These are phyloP conservation scores for Coix lacrymajobi DNA, from an alignment of 176 grass and related monocot genomes.

Conservation along the genomic window DNA sequence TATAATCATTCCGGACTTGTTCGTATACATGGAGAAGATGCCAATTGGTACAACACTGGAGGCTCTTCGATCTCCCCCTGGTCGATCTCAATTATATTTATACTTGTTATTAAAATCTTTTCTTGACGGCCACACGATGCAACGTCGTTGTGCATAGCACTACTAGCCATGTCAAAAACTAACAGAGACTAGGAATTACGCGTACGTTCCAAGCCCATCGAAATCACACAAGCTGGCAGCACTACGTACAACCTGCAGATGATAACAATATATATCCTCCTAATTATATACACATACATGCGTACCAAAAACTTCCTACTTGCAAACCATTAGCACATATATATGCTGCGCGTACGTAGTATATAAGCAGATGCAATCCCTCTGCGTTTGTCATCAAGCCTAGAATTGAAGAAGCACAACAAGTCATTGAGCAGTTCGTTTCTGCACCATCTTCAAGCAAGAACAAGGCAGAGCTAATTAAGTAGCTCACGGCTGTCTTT, in stretches of 20 bases:
- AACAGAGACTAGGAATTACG: neutral
- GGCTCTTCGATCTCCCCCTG: neutral
- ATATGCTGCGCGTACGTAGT: neutral
- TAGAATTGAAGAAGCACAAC: neutral
- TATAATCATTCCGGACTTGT: neutral
- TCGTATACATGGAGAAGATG: neutral
- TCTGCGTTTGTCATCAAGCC: neutral
- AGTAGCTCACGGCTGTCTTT: neutral
- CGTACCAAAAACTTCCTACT: conserved; percentile 1
- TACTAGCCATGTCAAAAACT: conserved; percentile 23
- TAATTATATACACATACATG: neutral
- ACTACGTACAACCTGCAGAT: neutral
- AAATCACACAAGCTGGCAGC: conserved; percentile 28
- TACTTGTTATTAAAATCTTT: neutral
- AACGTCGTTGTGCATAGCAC: conserved; percentile 26
- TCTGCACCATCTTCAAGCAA: neutral
- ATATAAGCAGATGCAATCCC: conserved; percentile 10
- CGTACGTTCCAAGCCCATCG: neutral
- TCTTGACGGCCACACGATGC: neutral
- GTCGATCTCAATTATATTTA: neutral
- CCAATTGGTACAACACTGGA: conserved; percentile 24
- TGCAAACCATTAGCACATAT: neutral
- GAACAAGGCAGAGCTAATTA: neutral
- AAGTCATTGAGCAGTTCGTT: too few species aligned
- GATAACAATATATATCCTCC: neutral